Evolutionary conservation across 768 basidiomycete species (phyloP).

Genomic region (Rhizopogon salebrosus): DNA sequence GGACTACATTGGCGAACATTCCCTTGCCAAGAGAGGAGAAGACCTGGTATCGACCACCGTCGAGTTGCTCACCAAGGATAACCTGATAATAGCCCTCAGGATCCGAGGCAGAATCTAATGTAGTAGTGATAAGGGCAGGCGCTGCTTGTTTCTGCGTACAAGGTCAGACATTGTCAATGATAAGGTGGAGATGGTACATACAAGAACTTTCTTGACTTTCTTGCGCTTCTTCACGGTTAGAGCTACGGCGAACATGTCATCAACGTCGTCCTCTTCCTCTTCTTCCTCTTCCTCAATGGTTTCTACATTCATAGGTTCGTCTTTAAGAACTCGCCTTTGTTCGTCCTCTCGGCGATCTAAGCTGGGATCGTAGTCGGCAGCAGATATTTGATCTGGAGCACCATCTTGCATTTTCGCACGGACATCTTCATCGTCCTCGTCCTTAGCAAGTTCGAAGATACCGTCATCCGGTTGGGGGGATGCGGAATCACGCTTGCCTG

Average conservation of each 20-base stretch:
- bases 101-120: slow-evolving; percentile 87
- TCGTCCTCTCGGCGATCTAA: slow-evolving; percentile 84
- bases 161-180: slow-evolving; percentile 4
- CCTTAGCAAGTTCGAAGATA: slow-evolving; percentile 67
- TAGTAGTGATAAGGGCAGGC: slow-evolving; percentile 68
- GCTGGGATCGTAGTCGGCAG: slow-evolving; percentile 89
- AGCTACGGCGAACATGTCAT: slow-evolving; percentile 91
- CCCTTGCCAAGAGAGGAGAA: slow-evolving; percentile 95
- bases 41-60: slow-evolving; percentile 90
- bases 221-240: slow-evolving; percentile 45
- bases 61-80: slow-evolving; percentile 90
- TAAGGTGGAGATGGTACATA: slow-evolving; percentile 25
- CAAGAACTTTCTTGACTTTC: slow-evolving; percentile 54
- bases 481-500: slow-evolving; percentile 48
- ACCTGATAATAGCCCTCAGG: slow-evolving; percentile 94
- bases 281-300: slow-evolving; percentile 40
- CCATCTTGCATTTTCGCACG: slow-evolving; percentile 43
- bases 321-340: slow-evolving; percentile 53
- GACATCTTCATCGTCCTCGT: slow-evolving; percentile 44
- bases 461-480: slow-evolving; percentile 55
- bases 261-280: slow-evolving; percentile 81
- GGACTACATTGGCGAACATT: slow-evolving; percentile 97
- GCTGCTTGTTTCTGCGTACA: slow-evolving; percentile 39
- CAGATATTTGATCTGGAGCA: slow-evolving; percentile 68
- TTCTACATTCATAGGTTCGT: slow-evolving; percentile 30